Percentiles rank a stretch among this genome's conserved stretches.
phyloP scores from a whole-genome alignment of 345 rosid species.

The Pistacia integerrima region DNA sequence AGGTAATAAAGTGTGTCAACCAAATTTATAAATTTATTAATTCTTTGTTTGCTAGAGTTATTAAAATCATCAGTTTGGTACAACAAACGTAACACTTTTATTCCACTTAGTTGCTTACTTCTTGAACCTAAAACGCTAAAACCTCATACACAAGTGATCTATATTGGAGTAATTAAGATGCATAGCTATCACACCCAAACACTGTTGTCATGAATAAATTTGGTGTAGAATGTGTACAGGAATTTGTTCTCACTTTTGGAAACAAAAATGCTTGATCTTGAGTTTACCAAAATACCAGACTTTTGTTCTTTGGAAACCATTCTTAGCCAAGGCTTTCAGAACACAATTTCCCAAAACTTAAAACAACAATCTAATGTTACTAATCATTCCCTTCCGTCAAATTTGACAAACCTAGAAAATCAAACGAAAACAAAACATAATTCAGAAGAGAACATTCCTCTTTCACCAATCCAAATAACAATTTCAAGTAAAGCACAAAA shows the following conservation, averaged over 20 bases:
- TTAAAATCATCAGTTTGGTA: too few species aligned
- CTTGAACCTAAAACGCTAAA: too few species aligned
- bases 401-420: too few species aligned
- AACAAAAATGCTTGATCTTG: too few species aligned
- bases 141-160: neutral
- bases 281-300: neutral
- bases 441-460: neutral
- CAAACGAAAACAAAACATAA: neutral
- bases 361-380: too few species aligned
- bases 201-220: neutral
- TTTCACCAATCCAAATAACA: neutral
- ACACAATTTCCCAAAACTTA: too few species aligned
- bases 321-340: neutral
- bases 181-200: neutral
- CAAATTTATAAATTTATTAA: too few species aligned
- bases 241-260: neutral
- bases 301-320: neutral
- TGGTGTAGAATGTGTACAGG: neutral
- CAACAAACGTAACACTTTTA: too few species aligned
- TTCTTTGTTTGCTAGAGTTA: too few species aligned
- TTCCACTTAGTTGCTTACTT: too few species aligned
- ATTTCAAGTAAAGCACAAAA: slow-evolving; percentile 1
- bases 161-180: neutral
- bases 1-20: too few species aligned
- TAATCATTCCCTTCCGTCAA: too few species aligned